Evolutionary conservation across 2,329 filamentous ascomycete genomes (phyloP).

Genomic region (Aspergillus novoparasiticus): DNA sequence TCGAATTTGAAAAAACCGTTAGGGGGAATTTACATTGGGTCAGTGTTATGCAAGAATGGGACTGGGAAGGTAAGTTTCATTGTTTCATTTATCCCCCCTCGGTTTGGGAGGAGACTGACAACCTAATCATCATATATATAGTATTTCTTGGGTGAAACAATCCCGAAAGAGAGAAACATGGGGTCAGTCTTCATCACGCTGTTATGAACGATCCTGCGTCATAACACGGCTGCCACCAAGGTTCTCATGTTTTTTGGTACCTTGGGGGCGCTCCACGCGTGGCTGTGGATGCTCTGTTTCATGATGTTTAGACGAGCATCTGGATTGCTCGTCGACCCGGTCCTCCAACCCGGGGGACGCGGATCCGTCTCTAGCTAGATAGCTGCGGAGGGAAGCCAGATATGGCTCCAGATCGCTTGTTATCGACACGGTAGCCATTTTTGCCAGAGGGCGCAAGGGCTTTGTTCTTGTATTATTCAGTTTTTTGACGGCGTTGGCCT

Average conservation of each 20-base stretch:
- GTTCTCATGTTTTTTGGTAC: slow-evolving; percentile 1
- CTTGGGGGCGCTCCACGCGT: neutral
- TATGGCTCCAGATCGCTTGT: slow-evolving; percentile 34
- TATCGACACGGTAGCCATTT: slow-evolving; percentile 34
- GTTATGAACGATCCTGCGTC: slow-evolving; percentile 2
- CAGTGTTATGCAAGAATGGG: slow-evolving; percentile 71
- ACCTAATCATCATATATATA: slow-evolving; percentile 15
- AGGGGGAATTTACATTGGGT: slow-evolving; percentile 69
- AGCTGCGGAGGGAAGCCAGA: slow-evolving; percentile 32
- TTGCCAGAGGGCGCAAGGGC: slow-evolving; percentile 9
- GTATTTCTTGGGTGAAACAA: slow-evolving; percentile 44
- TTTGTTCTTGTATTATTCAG: slow-evolving; percentile 5
- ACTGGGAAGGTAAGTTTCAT: slow-evolving; percentile 64
- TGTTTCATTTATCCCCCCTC: slow-evolving; percentile 1
- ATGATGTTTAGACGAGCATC: neutral
- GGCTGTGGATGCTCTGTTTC: neutral
- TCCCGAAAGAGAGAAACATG: neutral
- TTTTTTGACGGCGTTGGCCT: slow-evolving; percentile 8
- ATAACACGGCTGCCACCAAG: neutral
- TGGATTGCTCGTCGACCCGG: slow-evolving; percentile 2
- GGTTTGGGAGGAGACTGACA: slow-evolving; percentile 6
- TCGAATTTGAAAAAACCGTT: slow-evolving; percentile 65
- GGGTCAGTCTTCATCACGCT: neutral
- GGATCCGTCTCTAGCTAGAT: slow-evolving; percentile 20
- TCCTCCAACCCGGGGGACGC: slow-evolving; percentile 2